Evolutionary conservation across 257 asterid genomes (phyloP).

Genomic region (Forsythia suspensa): DNA sequence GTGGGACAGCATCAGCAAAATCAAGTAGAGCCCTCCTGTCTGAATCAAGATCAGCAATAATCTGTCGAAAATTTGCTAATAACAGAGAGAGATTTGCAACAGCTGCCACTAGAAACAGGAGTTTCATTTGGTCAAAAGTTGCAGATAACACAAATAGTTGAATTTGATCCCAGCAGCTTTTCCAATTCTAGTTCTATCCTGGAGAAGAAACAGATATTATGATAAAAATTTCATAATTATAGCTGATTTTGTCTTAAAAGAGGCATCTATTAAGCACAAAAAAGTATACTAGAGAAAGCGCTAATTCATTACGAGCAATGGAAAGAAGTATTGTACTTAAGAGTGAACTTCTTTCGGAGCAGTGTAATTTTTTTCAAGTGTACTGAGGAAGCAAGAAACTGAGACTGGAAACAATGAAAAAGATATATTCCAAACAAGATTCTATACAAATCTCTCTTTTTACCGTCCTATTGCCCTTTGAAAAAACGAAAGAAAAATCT

Average conservation of each 20-base stretch:
- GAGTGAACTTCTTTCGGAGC: neutral
- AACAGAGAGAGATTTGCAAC: constrained; percentile 32
- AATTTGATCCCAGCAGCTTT: constrained; percentile 7
- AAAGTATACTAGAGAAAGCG: neutral
- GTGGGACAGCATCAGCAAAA: constrained; percentile 65
- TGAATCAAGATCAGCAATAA: constrained; percentile 52
- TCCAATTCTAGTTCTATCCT: constrained; percentile 4
- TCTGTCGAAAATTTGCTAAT: constrained; percentile 24
- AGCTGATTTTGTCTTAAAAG: neutral
- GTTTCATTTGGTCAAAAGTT: constrained; percentile 41
- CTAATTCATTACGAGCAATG: no score
- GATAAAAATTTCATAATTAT: no score
- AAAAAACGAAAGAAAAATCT: neutral
- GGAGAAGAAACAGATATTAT: neutral
- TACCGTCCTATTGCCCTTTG: neutral
- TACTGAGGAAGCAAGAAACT: neutral
- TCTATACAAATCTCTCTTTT: neutral
- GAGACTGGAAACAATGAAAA: neutral
- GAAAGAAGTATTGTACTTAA: no score
- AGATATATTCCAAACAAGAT: neutral
- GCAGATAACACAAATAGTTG: constrained; percentile 2
- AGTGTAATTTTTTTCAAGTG: neutral
- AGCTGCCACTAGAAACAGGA: constrained; percentile 27
- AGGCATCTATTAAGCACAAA: constrained; percentile 8
- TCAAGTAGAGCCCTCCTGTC: constrained; percentile 68